Conservation (phyloP, 164 flowering plant genomes). For the Chimonanthus salicifolius region DNA sequence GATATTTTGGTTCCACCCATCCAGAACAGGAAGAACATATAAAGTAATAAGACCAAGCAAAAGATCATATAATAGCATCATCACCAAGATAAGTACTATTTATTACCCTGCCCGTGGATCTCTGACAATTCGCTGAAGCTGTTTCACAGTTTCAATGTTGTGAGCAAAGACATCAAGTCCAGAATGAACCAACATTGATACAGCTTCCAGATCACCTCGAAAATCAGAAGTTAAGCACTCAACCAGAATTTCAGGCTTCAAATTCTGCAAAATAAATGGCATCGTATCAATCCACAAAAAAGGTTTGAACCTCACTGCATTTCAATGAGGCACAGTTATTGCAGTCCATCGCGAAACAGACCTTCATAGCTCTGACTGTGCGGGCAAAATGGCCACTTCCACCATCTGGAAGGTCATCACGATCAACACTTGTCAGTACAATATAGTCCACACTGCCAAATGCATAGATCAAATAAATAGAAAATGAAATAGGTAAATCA, state of each 20-base stretch:
- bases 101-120: constrained; percentile 93
- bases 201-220: constrained; percentile 74
- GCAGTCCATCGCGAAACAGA: constrained; percentile 9
- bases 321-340: not conserved
- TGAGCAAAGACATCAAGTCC: constrained; percentile 98
- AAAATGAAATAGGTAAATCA: not conserved
- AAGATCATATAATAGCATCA: not conserved
- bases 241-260: constrained; percentile 86
- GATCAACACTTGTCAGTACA: constrained; percentile 94
- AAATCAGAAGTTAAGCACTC: constrained; percentile 97
- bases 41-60: not conserved
- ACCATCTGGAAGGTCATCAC: constrained; percentile 95
- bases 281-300: not conserved
- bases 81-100: not conserved
- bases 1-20: not conserved
- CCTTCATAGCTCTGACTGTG: constrained; percentile 90
- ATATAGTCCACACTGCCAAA: constrained; percentile 83
- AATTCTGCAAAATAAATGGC: constrained; percentile 39
- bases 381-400: constrained; percentile 94
- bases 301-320: not conserved
- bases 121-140: constrained; percentile 86
- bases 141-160: constrained; percentile 89
- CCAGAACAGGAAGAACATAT: not conserved
- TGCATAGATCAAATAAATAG: constrained; percentile 6
- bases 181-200: constrained; percentile 60